phyloP scores from a whole-genome alignment of 306 rosid species.

The Dryas drummondii region DNA sequence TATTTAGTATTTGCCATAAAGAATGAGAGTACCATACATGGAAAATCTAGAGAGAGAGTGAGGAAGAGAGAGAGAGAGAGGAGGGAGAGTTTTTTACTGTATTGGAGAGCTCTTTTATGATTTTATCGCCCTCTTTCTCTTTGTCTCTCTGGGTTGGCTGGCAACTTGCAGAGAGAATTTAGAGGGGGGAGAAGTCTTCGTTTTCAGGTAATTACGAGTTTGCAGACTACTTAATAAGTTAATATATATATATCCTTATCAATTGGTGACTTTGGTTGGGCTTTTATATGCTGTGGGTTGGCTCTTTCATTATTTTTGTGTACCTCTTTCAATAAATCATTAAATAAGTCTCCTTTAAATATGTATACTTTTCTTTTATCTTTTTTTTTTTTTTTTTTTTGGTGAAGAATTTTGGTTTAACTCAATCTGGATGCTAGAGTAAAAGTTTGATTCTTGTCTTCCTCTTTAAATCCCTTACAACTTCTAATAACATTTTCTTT shows the following conservation, averaged over 20 bases:
- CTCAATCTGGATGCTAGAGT: too few relatives aligned
- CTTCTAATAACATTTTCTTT: too few relatives aligned
- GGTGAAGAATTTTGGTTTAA: neutral
- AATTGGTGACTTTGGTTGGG: neutral
- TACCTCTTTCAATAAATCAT: neutral
- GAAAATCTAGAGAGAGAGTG: neutral
- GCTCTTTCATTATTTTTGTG: neutral
- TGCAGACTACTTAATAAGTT: too few relatives aligned
- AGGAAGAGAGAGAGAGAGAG: neutral
- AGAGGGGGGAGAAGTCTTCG: neutral
- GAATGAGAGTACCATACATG: constrained; percentile 19
- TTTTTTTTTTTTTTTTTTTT: neutral
- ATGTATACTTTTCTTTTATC: too few relatives aligned
- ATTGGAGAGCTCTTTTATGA: neutral
- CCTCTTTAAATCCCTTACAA: too few relatives aligned
- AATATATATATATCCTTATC: neutral
- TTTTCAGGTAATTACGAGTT: neutral
- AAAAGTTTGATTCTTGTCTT: too few relatives aligned
- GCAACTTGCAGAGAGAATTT: neutral
- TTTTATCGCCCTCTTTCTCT: neutral
- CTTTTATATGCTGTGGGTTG: neutral
- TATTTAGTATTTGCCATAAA: neutral
- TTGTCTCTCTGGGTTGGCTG: neutral
- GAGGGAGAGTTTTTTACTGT: neutral
- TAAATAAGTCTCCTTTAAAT: too few relatives aligned